These are phyloP conservation scores for Trametes sp. DNA, from an alignment of 1,284 basidiomycete genomes.

Conservation along the genomic window DNA sequence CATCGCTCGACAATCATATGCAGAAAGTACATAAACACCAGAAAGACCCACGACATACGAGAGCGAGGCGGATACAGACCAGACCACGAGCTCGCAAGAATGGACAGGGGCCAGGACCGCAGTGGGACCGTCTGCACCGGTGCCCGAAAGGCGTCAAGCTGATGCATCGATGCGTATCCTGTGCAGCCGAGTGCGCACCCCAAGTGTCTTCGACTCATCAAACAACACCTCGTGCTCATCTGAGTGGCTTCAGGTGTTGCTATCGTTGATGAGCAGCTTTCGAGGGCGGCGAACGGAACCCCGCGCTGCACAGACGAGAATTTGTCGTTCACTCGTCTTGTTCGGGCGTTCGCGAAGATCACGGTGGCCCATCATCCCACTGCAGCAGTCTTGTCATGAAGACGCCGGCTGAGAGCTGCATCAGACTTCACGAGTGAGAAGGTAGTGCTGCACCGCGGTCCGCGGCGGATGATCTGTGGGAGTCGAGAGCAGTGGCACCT, in stretches of 20 bases:
- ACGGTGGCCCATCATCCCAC: not conserved
- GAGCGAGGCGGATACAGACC: too few species aligned
- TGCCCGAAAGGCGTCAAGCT: not conserved
- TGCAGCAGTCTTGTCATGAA: constrained; percentile 7
- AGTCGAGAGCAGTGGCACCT: too few species aligned
- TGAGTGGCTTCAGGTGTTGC: not conserved
- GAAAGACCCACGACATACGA: too few species aligned
- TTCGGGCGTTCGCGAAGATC: not conserved
- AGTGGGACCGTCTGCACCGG: not conserved
- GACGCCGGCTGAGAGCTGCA: not conserved
- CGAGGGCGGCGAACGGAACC: not conserved
- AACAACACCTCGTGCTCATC: constrained; percentile 5
- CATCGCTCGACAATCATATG: too few species aligned
- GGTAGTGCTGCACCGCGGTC: too few species aligned
- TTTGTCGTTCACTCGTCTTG: constrained; percentile 9
- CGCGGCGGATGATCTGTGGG: too few species aligned
- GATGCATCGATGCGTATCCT: constrained; percentile 19
- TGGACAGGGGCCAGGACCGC: too few species aligned
- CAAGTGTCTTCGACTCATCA: constrained; percentile 6
- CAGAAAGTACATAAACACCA: too few species aligned
- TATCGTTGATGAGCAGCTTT: not conserved
- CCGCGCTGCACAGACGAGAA: not conserved
- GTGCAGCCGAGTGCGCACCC: not conserved
- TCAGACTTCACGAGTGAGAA: not conserved
- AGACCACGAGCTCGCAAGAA: too few species aligned